Percentiles rank a stretch among this genome's conserved stretches.
Conservation (phyloP, 1,284 basidiomycete species). For the Rhizopogon parksii region DNA sequence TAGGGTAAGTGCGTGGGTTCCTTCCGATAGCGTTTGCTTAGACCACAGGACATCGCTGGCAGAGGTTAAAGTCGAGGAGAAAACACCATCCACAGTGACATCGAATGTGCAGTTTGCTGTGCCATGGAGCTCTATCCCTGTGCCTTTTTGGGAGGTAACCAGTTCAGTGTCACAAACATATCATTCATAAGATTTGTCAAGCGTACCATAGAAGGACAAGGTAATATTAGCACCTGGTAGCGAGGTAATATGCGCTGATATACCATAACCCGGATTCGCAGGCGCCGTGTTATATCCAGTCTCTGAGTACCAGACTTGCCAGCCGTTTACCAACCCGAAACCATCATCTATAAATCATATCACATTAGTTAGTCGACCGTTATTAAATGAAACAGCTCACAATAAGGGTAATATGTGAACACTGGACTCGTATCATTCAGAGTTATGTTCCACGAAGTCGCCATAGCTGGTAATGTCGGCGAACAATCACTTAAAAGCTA, state of each 20-base stretch:
- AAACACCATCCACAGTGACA: constrained; percentile 24
- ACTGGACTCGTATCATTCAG: constrained; percentile 22
- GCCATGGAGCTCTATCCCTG: constrained; percentile 25
- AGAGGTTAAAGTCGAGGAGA: constrained; percentile 5
- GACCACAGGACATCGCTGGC: constrained; percentile 11
- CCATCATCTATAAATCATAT: constrained; percentile 16
- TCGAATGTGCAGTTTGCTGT: constrained; percentile 24
- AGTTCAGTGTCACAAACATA: background rate
- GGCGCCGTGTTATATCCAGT: constrained; percentile 14
- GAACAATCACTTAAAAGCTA: background rate
- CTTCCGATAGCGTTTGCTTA: background rate
- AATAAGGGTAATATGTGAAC: constrained; percentile 9
- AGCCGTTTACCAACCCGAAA: constrained; percentile 16
- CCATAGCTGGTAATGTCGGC: background rate
- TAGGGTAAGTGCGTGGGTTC: background rate
- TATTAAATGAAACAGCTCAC: background rate
- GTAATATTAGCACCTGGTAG: constrained; percentile 19
- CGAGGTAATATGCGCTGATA: constrained; percentile 19
- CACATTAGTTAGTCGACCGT: too few species aligned
- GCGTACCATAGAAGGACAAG: constrained; percentile 24
- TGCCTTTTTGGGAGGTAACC: constrained; percentile 16
- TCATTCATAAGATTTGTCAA: constrained; percentile 7
- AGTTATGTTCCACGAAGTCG: constrained; percentile 15
- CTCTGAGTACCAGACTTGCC: constrained; percentile 25
- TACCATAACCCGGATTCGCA: constrained; percentile 13